A percentile compares a stretch with the other conserved stretches of the same genome.
Evolutionary conservation across 2,329 filamentous ascomycete species (phyloP).

Genomic region (Phaeophleospora eucalypticola): DNA sequence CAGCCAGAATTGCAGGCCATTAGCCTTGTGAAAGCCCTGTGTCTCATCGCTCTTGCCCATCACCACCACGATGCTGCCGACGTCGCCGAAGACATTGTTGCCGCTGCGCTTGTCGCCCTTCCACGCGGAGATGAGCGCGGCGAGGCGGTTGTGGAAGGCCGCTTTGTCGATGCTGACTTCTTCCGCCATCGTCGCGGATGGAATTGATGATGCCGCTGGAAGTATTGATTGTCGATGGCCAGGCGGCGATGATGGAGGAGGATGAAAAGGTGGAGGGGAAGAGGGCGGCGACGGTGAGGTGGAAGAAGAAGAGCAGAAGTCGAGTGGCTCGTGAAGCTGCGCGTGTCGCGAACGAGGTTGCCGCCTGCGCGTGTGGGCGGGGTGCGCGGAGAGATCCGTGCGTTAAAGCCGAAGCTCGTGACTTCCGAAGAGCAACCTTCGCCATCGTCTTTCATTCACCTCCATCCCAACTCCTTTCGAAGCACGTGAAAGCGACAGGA

Average conservation of each 20-base stretch:
- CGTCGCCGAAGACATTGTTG: constrained; percentile 80
- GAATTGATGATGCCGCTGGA: constrained; percentile 15
- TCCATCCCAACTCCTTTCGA: background rate
- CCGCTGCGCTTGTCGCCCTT: constrained; percentile 90
- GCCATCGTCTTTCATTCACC: background rate
- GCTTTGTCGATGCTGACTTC: constrained; percentile 95
- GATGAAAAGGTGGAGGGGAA: constrained; percentile 9
- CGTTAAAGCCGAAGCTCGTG: background rate
- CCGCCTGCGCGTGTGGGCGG: constrained; percentile 1
- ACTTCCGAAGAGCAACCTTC: background rate
- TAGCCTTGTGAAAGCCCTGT: constrained; percentile 88
- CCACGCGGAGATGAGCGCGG: constrained; percentile 84
- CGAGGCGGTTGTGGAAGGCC: constrained; percentile 88
- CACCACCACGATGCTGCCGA: constrained; percentile 78
- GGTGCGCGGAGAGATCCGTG: background rate
- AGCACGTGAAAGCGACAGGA: background rate
- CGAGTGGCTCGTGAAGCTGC: constrained; percentile 4
- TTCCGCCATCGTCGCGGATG: constrained; percentile 53
- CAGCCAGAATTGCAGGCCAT: constrained; percentile 97
- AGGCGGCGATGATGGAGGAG: constrained; percentile 10
- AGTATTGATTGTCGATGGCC: constrained; percentile 12
- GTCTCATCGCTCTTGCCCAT: constrained; percentile 94
- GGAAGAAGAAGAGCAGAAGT: constrained; percentile 6
- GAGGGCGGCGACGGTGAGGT: constrained; percentile 1
- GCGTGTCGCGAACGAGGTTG: constrained; percentile 6